Evolutionary conservation across 2,329 filamentous ascomycete species (phyloP), one percentile per base, ranked within the genome.

Genomic region (Biscogniauxia marginata): DNA sequence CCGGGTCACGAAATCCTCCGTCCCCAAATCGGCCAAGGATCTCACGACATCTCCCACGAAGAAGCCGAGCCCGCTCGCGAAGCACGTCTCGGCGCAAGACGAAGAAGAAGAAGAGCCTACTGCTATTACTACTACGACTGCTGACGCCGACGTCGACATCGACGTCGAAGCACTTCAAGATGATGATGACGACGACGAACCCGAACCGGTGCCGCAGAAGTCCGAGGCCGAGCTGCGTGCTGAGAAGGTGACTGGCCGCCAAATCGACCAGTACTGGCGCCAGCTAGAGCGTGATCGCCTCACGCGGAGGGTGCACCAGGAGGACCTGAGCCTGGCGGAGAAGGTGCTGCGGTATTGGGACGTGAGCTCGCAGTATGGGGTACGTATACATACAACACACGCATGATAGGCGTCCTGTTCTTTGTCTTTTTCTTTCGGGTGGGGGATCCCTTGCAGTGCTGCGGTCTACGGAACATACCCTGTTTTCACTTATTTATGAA

Each of bases 321-420:
- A 87, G 65, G 87, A 80, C 2, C 70, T 98, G 64, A 82, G 79
- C 9, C 63, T 89, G 47, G 81, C 88, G 54, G 93, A 98, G 79
- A 96, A 93, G 78, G 85, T 98, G 22, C 74, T 98, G 67, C 81
- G 93, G 61, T 90, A 96, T 71, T 99, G 95, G 74, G 95, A 99
- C 71, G 88, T 96, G 63, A 95, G 88, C 68, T 90, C 84, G 58
- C 90, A 96, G 67, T 99, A 90, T 72, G 95, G 95, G 55, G 92
- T 96, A 84, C 78, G 90, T 85, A n/a, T 54, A 13, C 49, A 24
- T 34, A 8, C 13, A 13, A n/a, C 53, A 13, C 49, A 30, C 44
- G 8, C 13, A 13, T 25, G 18, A 46, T 46, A 46, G 11, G 13
- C 19, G 13, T 20, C n/a, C n/a, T n/a, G n/a, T n/a, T n/a, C n/a